Conservation (phyloP, 2,329 filamentous ascomycete species). For the Aureobasidium lini region DNA sequence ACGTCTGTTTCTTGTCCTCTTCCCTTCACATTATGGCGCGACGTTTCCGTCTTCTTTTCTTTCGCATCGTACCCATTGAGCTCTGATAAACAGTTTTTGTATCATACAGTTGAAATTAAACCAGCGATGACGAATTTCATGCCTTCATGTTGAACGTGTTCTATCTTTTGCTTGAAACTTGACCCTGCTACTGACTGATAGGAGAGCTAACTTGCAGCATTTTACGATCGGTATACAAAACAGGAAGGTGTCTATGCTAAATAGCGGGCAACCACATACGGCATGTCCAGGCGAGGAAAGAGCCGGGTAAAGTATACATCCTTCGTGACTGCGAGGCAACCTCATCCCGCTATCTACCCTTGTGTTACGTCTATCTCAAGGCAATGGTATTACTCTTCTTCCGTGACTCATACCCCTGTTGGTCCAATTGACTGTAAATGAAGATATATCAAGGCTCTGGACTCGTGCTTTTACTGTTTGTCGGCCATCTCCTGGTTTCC, state of each 20-base stretch:
- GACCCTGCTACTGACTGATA: neutral
- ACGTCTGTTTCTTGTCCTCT: neutral
- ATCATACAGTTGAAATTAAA: neutral
- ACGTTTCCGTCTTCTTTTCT: neutral
- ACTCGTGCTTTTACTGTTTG: too few relatives aligned
- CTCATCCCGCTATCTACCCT: neutral
- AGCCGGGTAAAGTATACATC: neutral
- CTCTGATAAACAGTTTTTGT: neutral
- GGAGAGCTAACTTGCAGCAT: too few relatives aligned
- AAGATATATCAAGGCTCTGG: neutral
- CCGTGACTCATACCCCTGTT: neutral
- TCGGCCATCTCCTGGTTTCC: neutral
- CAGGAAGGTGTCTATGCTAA: neutral
- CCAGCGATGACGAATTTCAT: neutral
- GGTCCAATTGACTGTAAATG: neutral
- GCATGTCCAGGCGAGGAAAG: slow-evolving; percentile 1
- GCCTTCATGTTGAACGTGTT: neutral
- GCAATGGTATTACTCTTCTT: neutral
- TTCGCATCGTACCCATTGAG: neutral
- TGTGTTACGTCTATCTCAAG: neutral
- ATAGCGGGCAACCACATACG: neutral
- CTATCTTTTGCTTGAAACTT: neutral
- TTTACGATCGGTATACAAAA: neutral
- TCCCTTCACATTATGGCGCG: neutral
- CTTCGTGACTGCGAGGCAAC: neutral